Evolutionary conservation across 2,329 filamentous ascomycete genomes (phyloP).

Genomic region (Chalaropsis thielavioides): DNA sequence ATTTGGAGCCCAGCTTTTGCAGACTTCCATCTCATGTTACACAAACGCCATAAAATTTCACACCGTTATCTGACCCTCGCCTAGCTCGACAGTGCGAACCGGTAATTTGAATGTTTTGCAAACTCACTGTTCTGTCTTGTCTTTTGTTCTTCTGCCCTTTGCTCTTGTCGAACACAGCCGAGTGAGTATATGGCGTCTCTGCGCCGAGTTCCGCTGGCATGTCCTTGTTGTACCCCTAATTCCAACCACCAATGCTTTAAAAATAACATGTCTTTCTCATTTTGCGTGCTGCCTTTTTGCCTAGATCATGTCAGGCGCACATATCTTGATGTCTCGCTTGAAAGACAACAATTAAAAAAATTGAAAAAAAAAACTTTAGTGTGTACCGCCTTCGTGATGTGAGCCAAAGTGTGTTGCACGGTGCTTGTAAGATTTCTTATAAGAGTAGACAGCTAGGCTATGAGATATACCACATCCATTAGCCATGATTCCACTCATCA

Average conservation of each 20-base stretch:
- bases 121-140: background rate
- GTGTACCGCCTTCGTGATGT: too few species aligned
- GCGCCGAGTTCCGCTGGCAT: background rate
- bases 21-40: too few species aligned
- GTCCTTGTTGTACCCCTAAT: background rate
- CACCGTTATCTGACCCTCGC: background rate
- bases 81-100: background rate
- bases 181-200: background rate
- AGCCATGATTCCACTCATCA: too few species aligned
- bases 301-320: background rate
- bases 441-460: too few species aligned
- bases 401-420: too few species aligned
- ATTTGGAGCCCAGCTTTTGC: too few species aligned
- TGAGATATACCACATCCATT: too few species aligned
- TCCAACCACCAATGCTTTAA: background rate
- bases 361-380: background rate
- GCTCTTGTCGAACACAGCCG: background rate
- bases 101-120: background rate
- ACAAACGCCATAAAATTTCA: too few species aligned
- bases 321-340: background rate
- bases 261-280: background rate
- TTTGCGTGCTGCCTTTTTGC: too few species aligned
- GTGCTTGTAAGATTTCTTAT: too few species aligned
- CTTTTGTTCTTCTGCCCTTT: background rate
- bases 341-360: background rate